phyloP scores from a whole-genome alignment of 1,139 yeast genomes.

The Chernovozyma sophiae-reginae region DNA sequence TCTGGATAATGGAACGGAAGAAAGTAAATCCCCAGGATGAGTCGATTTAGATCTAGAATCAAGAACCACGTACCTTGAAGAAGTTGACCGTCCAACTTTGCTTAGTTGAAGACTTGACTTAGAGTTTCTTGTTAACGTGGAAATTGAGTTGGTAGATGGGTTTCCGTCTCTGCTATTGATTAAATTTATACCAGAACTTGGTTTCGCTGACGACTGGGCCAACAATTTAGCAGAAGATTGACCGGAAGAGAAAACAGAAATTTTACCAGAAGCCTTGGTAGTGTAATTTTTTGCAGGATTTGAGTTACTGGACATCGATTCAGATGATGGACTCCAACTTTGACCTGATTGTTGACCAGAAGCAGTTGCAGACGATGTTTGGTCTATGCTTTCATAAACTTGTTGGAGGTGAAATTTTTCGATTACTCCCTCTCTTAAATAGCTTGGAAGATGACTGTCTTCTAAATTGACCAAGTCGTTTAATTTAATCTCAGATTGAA shows the following conservation, averaged over 20 bases:
- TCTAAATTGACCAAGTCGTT: constrained; percentile 48
- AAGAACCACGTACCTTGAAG: constrained; percentile 63
- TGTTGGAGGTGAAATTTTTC: constrained; percentile 14
- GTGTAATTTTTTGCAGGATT: neutral
- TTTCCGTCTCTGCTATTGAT: neutral
- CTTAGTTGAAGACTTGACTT: neutral
- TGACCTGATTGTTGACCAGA: no score
- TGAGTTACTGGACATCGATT: neutral
- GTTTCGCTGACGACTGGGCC: neutral
- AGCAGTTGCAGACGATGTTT: neutral
- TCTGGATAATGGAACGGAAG: constrained; percentile 76
- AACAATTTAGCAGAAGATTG: neutral
- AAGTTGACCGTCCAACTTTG: constrained; percentile 3
- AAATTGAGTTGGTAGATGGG: neutral
- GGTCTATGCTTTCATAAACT: neutral
- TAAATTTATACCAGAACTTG: neutral
- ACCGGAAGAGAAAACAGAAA: neutral
- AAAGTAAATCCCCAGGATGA: constrained; percentile 77
- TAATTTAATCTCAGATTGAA: constrained; percentile 68
- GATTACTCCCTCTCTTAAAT: constrained; percentile 56
- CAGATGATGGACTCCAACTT: neutral
- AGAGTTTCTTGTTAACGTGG: neutral
- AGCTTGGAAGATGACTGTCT: constrained; percentile 48
- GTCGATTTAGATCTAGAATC: constrained; percentile 58
- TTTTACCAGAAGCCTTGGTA: neutral